Percentiles rank a stretch among this genome's conserved stretches.
These are phyloP conservation scores for Biancaea sappan DNA, from an alignment of 306 rosid species.

Conservation along the genomic window DNA sequence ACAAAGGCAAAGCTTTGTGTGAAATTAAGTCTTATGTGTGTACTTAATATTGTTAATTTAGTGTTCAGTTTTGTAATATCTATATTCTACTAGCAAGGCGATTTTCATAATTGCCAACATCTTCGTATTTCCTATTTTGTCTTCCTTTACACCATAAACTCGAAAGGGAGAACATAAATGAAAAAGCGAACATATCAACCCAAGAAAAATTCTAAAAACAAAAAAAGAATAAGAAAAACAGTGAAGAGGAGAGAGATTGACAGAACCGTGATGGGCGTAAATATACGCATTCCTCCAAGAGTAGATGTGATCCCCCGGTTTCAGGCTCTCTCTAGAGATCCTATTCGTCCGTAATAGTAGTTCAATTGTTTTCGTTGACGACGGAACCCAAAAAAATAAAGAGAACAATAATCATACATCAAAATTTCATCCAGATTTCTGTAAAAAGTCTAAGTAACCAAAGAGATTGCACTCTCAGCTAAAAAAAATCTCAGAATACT, in stretches of 20 bases:
- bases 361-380: neutral
- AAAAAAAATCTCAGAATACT: neutral
- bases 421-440: neutral
- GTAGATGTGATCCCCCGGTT: conserved; percentile 92
- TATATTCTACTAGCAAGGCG: no score
- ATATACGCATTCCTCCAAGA: conserved; percentile 86
- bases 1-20: no score
- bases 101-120: no score
- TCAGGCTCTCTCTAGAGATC: conserved; percentile 56
- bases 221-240: neutral
- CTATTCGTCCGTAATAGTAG: conserved; percentile 41
- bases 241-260: neutral
- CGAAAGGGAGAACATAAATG: neutral
- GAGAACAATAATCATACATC: neutral
- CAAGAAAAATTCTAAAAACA: neutral
- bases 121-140: neutral
- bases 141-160: neutral
- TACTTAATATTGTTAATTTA: no score
- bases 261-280: conserved; percentile 92
- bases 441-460: neutral
- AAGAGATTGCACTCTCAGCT: neutral
- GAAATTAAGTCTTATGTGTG: no score
- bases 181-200: neutral
- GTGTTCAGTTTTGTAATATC: no score
- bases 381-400: neutral